Evolutionary conservation across 805 yeast species (phyloP).

Genomic region (Candida railenensis): DNA sequence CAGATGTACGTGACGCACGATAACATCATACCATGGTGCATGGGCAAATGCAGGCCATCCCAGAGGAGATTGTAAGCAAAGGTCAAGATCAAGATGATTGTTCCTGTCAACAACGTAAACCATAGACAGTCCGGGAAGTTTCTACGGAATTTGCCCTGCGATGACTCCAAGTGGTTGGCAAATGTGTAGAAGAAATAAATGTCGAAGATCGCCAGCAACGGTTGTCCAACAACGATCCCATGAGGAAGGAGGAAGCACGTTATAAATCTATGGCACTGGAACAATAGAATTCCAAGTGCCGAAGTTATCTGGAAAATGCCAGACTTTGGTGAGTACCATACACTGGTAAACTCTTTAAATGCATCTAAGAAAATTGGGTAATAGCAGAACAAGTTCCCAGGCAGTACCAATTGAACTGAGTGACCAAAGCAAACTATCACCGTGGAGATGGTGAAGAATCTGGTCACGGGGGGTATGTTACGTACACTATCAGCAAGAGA

Average conservation of each 20-base stretch:
- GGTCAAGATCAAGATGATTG: constrained; percentile 41
- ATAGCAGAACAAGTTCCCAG: constrained; percentile 13
- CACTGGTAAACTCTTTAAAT: constrained; percentile 3
- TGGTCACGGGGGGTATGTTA: constrained; percentile 60
- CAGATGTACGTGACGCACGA: constrained; percentile 61
- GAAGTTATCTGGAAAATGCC: constrained; percentile 3
- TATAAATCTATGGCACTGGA: constrained; percentile 47
- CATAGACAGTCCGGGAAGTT: constrained; percentile 56
- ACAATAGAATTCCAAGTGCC: constrained; percentile 13
- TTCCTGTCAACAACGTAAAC: constrained; percentile 50
- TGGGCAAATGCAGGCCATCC: constrained; percentile 8
- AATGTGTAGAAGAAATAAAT: constrained; percentile 57
- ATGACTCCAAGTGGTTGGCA: constrained; percentile 53
- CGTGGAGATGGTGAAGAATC: constrained; percentile 51
- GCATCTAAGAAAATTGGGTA: constrained; percentile 11
- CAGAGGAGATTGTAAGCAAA: constrained; percentile 26
- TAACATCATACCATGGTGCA: constrained; percentile 41
- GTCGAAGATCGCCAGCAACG: constrained; percentile 38
- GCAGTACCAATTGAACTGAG: constrained; percentile 18
- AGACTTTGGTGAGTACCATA: constrained; percentile 1
- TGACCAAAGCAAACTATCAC: constrained; percentile 41
- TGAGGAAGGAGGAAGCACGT: constrained; percentile 51
- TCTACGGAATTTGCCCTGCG: constrained; percentile 42
- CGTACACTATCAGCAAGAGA: constrained; percentile 20
- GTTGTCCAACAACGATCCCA: constrained; percentile 23